phyloP scores from a whole-genome alignment of 805 yeast species.

The Metschnikowia baotianmanensis region DNA sequence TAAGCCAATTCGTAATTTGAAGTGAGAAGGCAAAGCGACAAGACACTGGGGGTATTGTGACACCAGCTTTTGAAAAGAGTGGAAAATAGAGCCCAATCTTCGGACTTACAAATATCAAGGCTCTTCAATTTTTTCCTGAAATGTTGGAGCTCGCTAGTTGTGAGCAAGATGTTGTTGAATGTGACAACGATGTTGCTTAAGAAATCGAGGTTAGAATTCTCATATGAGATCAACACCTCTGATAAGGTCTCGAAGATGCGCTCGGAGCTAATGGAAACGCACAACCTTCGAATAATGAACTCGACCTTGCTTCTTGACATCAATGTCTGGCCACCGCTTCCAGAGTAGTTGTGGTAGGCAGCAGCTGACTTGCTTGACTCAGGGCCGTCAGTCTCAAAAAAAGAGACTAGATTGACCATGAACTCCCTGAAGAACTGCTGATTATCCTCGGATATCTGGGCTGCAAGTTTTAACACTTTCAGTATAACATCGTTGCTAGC shows the following conservation, averaged over 20 bases:
- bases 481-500: slow-evolving; percentile 77
- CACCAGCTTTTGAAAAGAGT: slow-evolving; percentile 88
- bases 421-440: slow-evolving; percentile 76
- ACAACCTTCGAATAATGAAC: slow-evolving; percentile 77
- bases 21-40: slow-evolving; percentile 80
- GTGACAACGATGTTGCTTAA: slow-evolving; percentile 82
- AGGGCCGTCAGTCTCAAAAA: slow-evolving; percentile 62
- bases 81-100: slow-evolving; percentile 69
- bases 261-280: slow-evolving; percentile 78
- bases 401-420: slow-evolving; percentile 62
- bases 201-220: slow-evolving; percentile 63
- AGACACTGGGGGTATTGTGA: slow-evolving; percentile 82
- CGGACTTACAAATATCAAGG: slow-evolving; percentile 50
- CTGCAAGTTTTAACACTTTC: slow-evolving; percentile 66
- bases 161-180: slow-evolving; percentile 77
- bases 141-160: slow-evolving; percentile 74
- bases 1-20: slow-evolving; percentile 88
- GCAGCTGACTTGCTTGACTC: slow-evolving; percentile 32
- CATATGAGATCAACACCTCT: slow-evolving; percentile 55
- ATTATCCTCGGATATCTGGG: slow-evolving; percentile 72
- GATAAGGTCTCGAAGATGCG: slow-evolving; percentile 80
- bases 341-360: slow-evolving; percentile 4
- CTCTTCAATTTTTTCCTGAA: slow-evolving; percentile 64
- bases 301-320: slow-evolving; percentile 62
- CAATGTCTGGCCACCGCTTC: slow-evolving; percentile 10